Conservation (phyloP, 2,329 filamentous ascomycete species). For the Allantophomopsis cytisporea region DNA sequence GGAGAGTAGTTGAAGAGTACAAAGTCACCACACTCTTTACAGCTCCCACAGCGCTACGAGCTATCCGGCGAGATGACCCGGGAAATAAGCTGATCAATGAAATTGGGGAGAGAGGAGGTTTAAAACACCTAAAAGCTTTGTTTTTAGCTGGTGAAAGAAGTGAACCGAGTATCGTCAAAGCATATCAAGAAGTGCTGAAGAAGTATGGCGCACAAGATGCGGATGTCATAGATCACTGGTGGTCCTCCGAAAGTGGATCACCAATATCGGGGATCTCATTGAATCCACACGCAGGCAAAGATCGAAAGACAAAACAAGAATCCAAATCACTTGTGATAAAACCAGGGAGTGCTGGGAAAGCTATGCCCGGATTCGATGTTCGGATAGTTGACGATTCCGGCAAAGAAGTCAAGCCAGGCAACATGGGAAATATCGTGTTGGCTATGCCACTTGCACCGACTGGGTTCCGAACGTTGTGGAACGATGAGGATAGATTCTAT, state of each 20-base stretch:
- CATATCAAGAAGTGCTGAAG: constrained; percentile 63
- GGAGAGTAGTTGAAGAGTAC: constrained; percentile 76
- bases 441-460: constrained; percentile 73
- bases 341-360: constrained; percentile 78
- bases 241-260: constrained; percentile 58
- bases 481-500: constrained; percentile 77
- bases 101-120: constrained; percentile 52
- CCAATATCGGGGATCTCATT: constrained; percentile 55
- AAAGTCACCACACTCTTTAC: constrained; percentile 76
- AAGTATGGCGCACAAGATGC: constrained; percentile 51
- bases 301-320: constrained; percentile 25
- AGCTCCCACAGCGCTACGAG: constrained; percentile 74
- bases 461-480: constrained; percentile 74
- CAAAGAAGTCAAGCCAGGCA: constrained; percentile 52
- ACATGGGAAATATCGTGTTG: constrained; percentile 87
- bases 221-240: constrained; percentile 59
- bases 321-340: constrained; percentile 45
- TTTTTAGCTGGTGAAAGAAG: constrained; percentile 86
- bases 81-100: constrained; percentile 51
- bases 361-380: constrained; percentile 86
- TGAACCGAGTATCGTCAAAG: constrained; percentile 71
- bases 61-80: constrained; percentile 77
- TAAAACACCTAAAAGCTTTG: constrained; percentile 59
- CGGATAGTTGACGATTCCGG: constrained; percentile 73
- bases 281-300: constrained; percentile 44